These are phyloP conservation scores for Brassica napus DNA, from an alignment of 345 rosid species.

Conservation along the genomic window DNA sequence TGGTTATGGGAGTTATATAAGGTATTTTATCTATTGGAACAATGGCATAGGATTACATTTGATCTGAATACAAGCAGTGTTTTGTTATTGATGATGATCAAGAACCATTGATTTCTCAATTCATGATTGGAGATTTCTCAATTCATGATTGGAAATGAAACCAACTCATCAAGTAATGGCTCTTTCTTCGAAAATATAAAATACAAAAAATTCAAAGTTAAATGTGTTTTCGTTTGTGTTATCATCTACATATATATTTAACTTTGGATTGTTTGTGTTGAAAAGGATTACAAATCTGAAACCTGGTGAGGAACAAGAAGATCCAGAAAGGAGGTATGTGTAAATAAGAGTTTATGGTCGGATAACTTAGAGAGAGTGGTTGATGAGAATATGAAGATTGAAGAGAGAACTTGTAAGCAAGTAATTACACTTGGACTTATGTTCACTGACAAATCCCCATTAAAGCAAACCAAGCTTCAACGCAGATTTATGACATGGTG, in stretches of 20 bases:
- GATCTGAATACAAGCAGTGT: slow-evolving; percentile 51
- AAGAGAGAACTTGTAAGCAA: slow-evolving; percentile 43
- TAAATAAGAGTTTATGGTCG: too few species aligned
- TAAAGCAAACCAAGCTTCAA: slow-evolving; percentile 46
- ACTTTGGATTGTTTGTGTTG: slow-evolving; percentile 54
- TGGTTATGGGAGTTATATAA: slow-evolving; percentile 50
- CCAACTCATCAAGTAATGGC: slow-evolving; percentile 29
- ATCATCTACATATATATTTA: slow-evolving; percentile 45
- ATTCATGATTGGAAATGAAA: slow-evolving; percentile 46
- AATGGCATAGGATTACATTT: slow-evolving; percentile 62
- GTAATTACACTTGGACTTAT: slow-evolving; percentile 53
- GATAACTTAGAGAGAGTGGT: slow-evolving; percentile 29
- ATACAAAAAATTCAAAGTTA: neutral
- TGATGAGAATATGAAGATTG: slow-evolving; percentile 50
- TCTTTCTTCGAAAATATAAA: neutral
- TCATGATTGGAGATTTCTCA: slow-evolving; percentile 51
- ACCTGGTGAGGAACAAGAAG: neutral
- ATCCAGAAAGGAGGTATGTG: too few species aligned
- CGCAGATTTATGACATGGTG: slow-evolving; percentile 49
- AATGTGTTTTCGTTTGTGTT: slow-evolving; percentile 11
- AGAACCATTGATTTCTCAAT: slow-evolving; percentile 58
- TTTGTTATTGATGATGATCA: slow-evolving; percentile 37
- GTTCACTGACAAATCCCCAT: slow-evolving; percentile 54
- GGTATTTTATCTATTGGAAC: slow-evolving; percentile 53
- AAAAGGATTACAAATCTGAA: slow-evolving; percentile 56